phyloP scores from a whole-genome alignment of 2,329 filamentous ascomycete species.

The Teratosphaeria zuluensis region DNA sequence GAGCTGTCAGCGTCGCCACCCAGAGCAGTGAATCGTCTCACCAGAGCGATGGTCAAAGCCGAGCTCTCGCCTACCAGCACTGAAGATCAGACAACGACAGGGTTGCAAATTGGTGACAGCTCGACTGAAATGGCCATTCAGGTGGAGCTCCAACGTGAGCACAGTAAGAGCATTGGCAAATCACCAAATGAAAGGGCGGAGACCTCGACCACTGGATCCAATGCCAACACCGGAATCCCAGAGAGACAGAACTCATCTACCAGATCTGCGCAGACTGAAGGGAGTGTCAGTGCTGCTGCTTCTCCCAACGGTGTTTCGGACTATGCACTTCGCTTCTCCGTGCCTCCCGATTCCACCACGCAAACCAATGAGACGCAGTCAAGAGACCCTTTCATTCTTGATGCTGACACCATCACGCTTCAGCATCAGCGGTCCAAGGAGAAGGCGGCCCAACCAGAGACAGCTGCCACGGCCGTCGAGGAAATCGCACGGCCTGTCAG shows the following conservation, averaged over 20 bases:
- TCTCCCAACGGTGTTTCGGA: conserved; percentile 20
- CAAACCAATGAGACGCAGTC: conserved; percentile 23
- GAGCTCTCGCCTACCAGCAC: conserved; percentile 21
- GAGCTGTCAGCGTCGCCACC: conserved; percentile 13
- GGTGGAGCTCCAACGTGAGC: conserved; percentile 1
- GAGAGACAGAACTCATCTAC: conserved; percentile 10
- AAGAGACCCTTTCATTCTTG: conserved; percentile 22
- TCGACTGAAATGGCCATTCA: not conserved
- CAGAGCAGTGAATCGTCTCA: conserved; percentile 20
- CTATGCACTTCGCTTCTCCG: conserved; percentile 25
- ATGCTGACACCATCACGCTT: conserved; percentile 26
- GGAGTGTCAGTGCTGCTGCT: not conserved
- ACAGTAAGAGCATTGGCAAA: conserved; percentile 1
- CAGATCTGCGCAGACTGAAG: conserved; percentile 10
- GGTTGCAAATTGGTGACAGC: conserved; percentile 1
- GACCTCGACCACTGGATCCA: not conserved
- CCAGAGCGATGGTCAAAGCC: conserved; percentile 26
- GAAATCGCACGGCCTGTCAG: conserved; percentile 16
- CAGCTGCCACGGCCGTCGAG: not conserved
- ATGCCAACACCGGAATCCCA: conserved; percentile 1
- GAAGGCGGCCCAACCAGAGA: not conserved
- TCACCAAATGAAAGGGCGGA: not conserved
- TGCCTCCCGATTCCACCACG: conserved; percentile 20
- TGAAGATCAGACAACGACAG: not conserved
- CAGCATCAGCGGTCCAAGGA: conserved; percentile 18